Evolutionary conservation across 2,329 filamentous ascomycete species (phyloP).

Genomic region (Diplocarpon rosae): DNA sequence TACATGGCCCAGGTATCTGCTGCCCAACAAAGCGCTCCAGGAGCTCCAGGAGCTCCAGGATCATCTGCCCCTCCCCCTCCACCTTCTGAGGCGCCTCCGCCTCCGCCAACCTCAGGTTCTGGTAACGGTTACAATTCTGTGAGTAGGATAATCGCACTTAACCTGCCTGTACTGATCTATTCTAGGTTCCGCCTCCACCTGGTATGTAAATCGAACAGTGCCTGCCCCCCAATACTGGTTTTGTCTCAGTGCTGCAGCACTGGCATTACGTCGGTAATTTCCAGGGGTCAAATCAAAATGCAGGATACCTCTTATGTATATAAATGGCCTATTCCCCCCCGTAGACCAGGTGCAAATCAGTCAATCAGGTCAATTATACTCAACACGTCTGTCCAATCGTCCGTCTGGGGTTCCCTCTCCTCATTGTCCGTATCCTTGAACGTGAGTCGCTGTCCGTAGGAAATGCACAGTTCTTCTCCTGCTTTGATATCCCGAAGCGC

Average conservation of each 20-base stretch:
- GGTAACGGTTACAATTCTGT: slow-evolving; percentile 51
- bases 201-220: slow-evolving; percentile 30
- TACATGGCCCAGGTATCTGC: slow-evolving; percentile 48
- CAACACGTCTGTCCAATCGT: slow-evolving; percentile 23
- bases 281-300: slow-evolving; percentile 5
- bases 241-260: neutral
- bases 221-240: neutral
- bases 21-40: slow-evolving; percentile 31
- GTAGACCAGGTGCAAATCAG: slow-evolving; percentile 11
- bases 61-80: slow-evolving; percentile 44
- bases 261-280: neutral
- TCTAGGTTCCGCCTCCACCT: slow-evolving; percentile 39
- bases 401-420: slow-evolving; percentile 10
- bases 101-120: slow-evolving; percentile 46
- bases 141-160: slow-evolving; percentile 5
- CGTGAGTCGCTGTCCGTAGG: slow-evolving; percentile 28
- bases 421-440: slow-evolving; percentile 28
- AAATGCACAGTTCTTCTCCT: slow-evolving; percentile 44
- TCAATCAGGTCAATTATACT: slow-evolving; percentile 26
- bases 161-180: slow-evolving; percentile 5
- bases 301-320: slow-evolving; percentile 16
- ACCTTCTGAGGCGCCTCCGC: slow-evolving; percentile 45
- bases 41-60: slow-evolving; percentile 23
- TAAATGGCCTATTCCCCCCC: neutral
- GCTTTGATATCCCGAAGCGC: slow-evolving; percentile 36